Conservation (phyloP, 2,329 filamentous ascomycete species). For the Xylariaceae sp. region DNA sequence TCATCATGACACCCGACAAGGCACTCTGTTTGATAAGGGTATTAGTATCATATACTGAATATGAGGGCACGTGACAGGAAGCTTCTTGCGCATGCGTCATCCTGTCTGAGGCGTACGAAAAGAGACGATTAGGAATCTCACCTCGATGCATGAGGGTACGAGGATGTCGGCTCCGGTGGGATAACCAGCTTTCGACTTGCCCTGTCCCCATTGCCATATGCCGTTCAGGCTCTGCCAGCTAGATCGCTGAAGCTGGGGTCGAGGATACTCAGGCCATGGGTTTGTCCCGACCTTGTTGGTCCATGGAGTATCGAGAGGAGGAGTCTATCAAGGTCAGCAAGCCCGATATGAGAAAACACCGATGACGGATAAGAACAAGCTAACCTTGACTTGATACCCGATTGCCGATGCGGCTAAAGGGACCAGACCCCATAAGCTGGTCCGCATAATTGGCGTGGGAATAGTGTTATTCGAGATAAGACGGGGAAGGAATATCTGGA, state of each 20-base stretch:
- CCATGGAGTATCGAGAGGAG: conserved; percentile 16
- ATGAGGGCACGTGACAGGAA: no score
- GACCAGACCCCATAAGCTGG: conserved; percentile 3
- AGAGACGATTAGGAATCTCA: conserved; percentile 3
- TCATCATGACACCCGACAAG: conserved; percentile 43
- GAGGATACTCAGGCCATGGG: conserved; percentile 54
- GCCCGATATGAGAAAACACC: neutral
- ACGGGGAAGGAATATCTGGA: neutral
- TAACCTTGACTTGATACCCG: conserved; percentile 15
- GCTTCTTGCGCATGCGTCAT: no score
- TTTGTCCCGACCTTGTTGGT: conserved; percentile 35
- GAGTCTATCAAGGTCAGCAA: conserved; percentile 11
- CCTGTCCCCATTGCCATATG: conserved; percentile 48
- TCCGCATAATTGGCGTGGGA: conserved; percentile 4
- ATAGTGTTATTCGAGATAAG: neutral
- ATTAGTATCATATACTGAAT: no score
- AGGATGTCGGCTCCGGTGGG: conserved; percentile 13
- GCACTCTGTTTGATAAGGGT: conserved; percentile 31
- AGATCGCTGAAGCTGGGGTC: conserved; percentile 49
- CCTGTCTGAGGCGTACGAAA: neutral
- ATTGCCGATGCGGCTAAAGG: conserved; percentile 6
- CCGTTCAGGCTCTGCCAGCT: conserved; percentile 54
- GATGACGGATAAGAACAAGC: neutral
- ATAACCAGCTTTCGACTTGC: conserved; percentile 16
- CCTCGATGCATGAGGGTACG: conserved; percentile 20